phyloP scores from a whole-genome alignment of 1,139 yeast genomes.

The Lodderomyces beijingensis region DNA sequence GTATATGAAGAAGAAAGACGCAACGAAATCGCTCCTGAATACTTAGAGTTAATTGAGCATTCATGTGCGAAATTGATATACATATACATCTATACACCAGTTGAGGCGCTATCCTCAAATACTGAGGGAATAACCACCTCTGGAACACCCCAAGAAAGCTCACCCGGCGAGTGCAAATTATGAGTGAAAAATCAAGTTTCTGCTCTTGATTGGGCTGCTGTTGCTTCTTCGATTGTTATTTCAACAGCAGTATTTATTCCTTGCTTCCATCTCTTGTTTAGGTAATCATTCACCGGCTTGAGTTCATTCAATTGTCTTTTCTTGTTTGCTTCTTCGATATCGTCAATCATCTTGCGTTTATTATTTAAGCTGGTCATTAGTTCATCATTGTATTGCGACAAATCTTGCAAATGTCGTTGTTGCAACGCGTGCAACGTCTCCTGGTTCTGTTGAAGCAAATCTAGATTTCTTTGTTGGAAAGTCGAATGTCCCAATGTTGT shows the following conservation, averaged over 20 bases:
- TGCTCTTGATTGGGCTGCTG: constrained; percentile 9
- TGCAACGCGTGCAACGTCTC: constrained; percentile 17
- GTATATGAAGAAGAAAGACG: constrained; percentile 42
- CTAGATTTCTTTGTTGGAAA: constrained; percentile 27
- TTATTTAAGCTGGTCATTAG: constrained; percentile 14
- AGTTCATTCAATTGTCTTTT: constrained; percentile 32
- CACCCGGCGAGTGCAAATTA: too few relatives aligned
- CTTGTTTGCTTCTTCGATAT: constrained; percentile 24
- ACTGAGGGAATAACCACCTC: too few relatives aligned
- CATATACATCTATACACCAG: constrained; percentile 1
- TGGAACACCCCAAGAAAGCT: too few relatives aligned
- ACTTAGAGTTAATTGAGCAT: constrained; percentile 1
- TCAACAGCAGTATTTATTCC: constrained; percentile 37
- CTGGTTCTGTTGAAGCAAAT: constrained; percentile 19
- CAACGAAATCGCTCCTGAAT: constrained; percentile 4
- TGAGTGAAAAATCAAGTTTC: too few relatives aligned
- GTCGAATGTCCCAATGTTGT: constrained; percentile 29
- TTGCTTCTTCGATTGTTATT: constrained; percentile 26
- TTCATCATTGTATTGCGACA: constrained; percentile 14
- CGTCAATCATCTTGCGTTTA: constrained; percentile 30
- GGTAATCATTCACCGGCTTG: constrained; percentile 32
- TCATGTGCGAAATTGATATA: neutral
- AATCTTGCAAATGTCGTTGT: constrained; percentile 15
- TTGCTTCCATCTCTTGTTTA: constrained; percentile 36
- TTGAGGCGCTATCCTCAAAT: too few relatives aligned